Evolutionary conservation across 441 rosid genomes (phyloP).

Genomic region (Pelargonium cotyledonis): DNA sequence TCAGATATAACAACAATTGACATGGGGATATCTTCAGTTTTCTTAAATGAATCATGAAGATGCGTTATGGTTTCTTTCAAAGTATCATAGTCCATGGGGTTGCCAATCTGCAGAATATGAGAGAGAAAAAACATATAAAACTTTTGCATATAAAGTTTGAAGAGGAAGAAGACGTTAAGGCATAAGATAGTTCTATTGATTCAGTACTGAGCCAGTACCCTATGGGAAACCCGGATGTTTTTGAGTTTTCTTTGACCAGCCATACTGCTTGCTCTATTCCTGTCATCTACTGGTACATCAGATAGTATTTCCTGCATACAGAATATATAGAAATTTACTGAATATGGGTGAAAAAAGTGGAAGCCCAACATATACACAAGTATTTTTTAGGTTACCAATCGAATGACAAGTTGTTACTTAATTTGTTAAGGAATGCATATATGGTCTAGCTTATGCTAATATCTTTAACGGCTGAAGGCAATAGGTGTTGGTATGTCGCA

Average conservation of each 20-base stretch:
- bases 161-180: background rate
- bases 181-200: conserved; percentile 6
- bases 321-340: background rate
- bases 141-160: background rate
- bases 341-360: no score
- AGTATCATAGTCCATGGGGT: conserved; percentile 74
- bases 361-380: no score
- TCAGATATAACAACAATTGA: conserved; percentile 81
- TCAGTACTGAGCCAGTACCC: conserved; percentile 37
- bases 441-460: no score
- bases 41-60: conserved; percentile 45
- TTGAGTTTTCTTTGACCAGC: conserved; percentile 41
- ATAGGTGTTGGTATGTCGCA: no score
- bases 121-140: conserved; percentile 9
- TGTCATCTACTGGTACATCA: conserved; percentile 71
- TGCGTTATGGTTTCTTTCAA: conserved; percentile 54
- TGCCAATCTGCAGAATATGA: conserved; percentile 57
- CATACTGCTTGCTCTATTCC: conserved; percentile 37
- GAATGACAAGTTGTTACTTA: no score
- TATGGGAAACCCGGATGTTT: conserved; percentile 55
- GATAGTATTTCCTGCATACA: conserved; percentile 77
- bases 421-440: no score
- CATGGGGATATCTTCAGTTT: conserved; percentile 52
- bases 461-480: no score
- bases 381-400: no score